Evolutionary conservation across 1,139 yeast species (phyloP).

Genomic region (Diutina neorugosa): DNA sequence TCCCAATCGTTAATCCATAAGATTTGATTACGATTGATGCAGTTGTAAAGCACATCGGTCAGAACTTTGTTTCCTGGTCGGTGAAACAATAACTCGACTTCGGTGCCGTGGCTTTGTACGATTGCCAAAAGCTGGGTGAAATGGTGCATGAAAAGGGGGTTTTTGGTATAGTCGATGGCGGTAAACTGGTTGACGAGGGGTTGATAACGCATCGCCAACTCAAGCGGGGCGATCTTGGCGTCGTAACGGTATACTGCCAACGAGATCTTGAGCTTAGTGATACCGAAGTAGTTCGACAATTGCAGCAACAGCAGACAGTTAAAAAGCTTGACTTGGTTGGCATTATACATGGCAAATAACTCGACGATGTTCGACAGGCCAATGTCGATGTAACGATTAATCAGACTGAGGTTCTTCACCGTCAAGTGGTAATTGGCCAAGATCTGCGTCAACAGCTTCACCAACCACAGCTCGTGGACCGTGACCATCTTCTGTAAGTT

Average conservation of each 20-base stretch:
- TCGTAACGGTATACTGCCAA: conserved; percentile 52
- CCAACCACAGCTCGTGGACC: conserved; percentile 89
- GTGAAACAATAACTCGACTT: conserved; percentile 38
- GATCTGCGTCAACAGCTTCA: conserved; percentile 68
- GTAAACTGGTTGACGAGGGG: conserved; percentile 16
- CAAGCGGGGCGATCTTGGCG: conserved; percentile 14
- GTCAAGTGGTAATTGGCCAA: conserved; percentile 39
- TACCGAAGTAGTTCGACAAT: conserved; percentile 55
- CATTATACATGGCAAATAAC: conserved; percentile 5
- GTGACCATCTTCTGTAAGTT: conserved; percentile 53
- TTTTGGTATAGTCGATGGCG: conserved; percentile 10
- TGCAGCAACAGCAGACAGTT: conserved; percentile 49
- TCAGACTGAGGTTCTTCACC: conserved; percentile 17
- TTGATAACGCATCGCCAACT: conserved; percentile 12
- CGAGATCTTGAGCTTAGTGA: conserved; percentile 66
- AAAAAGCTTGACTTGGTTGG: conserved; percentile 18
- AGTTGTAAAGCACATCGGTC: conserved; percentile 37
- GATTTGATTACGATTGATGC: conserved; percentile 42
- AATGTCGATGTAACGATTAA: conserved; percentile 19
- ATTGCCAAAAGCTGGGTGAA: conserved; percentile 39
- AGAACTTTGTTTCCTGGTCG: conserved; percentile 46
- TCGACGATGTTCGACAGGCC: conserved; percentile 5
- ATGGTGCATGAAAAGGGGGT: conserved; percentile 28
- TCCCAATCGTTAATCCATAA: conserved; percentile 56
- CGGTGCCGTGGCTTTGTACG: conserved; percentile 28